Base-by-base conservation (phyloP, 2,329 filamentous ascomycete species). In the Calycina herbarum region DNA sequence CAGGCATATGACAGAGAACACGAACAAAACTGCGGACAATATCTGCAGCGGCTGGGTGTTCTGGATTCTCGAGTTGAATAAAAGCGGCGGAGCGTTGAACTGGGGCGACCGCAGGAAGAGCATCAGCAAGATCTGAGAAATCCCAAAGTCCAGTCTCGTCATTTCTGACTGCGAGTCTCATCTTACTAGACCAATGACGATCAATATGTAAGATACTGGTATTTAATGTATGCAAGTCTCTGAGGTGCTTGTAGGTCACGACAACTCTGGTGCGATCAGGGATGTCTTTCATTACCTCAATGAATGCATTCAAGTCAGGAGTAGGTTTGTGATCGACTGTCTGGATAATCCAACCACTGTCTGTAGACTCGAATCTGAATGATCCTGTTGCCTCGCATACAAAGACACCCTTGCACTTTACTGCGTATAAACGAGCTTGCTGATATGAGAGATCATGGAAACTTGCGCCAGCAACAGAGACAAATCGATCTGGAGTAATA, bases 371-470 rank as follows among this genome's bases (percentile, higher is more conserved):
- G 69, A 99, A 92, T 61, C 94, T 89, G 83, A 98, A 99, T 0
- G 95, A 97, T 2, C 95, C 95, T 1, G 92, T 91, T 5, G 94
- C 92, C 78, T 99, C 95, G 75, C 94, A 98, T 66, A 98, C 90
- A 76, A 92, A 99, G 20, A 99, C 93, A 40, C 95, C 95, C 77
- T 93, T 90, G 73, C 93, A 91, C 10, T 94, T 89, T 65, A 99
- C 94, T 40, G 94, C 94, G 77, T 97, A 98, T 4, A 97, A 85
- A 10, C 95, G 89, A n/a, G 95, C 93, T 79, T 98, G 94, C 76
- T 99, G 95, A 77, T 99, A 99, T 0, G 96, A 99, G 20, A 99
- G 82, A 76, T 96, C 88, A 80, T 99, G 96, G 82, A 99, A 98
- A 66, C 93, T 94, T 29, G 89, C 95, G 24, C 95, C 96, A 54